phyloP scores from a whole-genome alignment of 495 filamentous ascomycete genomes.

The Neurospora sp. region DNA sequence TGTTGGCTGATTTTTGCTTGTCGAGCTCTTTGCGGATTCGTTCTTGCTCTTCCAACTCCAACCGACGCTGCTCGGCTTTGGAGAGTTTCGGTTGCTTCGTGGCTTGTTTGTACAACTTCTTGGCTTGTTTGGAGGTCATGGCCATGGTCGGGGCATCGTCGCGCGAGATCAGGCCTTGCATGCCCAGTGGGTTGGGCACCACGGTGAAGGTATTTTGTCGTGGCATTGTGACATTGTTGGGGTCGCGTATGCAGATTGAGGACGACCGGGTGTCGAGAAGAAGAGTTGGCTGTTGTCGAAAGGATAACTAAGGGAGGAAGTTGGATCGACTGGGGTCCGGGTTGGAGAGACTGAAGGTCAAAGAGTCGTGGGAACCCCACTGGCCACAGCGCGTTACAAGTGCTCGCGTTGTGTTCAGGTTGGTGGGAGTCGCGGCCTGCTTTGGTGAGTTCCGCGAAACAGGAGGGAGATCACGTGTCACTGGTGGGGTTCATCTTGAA shows the following conservation, averaged over 20 bases:
- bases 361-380: not conserved
- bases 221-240: constrained; percentile 11
- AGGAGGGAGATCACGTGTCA: not conserved
- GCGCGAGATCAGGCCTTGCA: constrained; percentile 13
- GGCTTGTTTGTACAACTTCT: constrained; percentile 26
- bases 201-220: constrained; percentile 16
- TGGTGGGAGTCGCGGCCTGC: not conserved
- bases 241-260: no score
- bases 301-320: not conserved
- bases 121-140: constrained; percentile 37
- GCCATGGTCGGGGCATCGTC: constrained; percentile 4
- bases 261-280: not conserved
- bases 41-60: constrained; percentile 34
- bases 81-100: constrained; percentile 25
- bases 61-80: constrained; percentile 29
- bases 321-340: not conserved
- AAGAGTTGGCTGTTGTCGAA: not conserved
- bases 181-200: constrained; percentile 15
- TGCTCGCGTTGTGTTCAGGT: not conserved
- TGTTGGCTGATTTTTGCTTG: constrained; percentile 28
- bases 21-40: constrained; percentile 34
- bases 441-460: not conserved
- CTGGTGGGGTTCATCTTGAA: not conserved
- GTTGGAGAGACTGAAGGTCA: constrained; percentile 2
- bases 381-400: not conserved